A percentile compares a stretch with the other conserved stretches of the same genome.
Conservation (phyloP, 2,329 filamentous ascomycete genomes). For the Sporothrix inflata region DNA sequence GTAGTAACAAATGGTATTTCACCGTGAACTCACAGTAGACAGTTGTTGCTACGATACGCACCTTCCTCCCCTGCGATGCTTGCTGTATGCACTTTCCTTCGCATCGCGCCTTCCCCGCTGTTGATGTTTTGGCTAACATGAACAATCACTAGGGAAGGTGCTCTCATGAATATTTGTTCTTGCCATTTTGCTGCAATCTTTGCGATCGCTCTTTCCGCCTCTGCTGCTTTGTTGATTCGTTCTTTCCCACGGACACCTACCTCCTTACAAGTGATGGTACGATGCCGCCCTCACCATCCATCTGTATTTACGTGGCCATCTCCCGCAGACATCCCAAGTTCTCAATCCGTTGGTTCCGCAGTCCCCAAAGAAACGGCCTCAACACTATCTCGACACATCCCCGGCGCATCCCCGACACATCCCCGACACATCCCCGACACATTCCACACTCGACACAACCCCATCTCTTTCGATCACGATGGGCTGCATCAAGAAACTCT, state of each 20-base stretch:
- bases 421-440: too few species aligned
- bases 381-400: neutral
- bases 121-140: neutral
- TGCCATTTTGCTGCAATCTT: neutral
- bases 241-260: neutral
- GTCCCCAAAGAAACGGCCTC: neutral
- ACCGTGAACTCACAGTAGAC: too few species aligned
- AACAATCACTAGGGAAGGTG: neutral
- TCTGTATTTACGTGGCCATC: neutral
- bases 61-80: too few species aligned
- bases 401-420: neutral
- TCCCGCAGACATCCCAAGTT: neutral
- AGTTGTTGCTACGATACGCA: too few species aligned
- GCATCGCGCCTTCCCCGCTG: neutral
- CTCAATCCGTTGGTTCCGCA: neutral
- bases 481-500: slow-evolving; percentile 7
- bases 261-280: neutral
- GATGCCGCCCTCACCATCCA: neutral
- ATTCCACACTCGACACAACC: neutral
- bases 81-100: neutral
- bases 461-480: neutral
- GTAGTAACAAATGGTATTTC: too few species aligned
- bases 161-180: neutral
- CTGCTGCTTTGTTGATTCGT: neutral
- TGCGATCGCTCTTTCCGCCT: neutral